Percentiles rank a stretch among this genome's conserved stretches.
Evolutionary conservation across 2,329 filamentous ascomycete genomes (phyloP).

Genomic region (Phaeosphaeria sp.): DNA sequence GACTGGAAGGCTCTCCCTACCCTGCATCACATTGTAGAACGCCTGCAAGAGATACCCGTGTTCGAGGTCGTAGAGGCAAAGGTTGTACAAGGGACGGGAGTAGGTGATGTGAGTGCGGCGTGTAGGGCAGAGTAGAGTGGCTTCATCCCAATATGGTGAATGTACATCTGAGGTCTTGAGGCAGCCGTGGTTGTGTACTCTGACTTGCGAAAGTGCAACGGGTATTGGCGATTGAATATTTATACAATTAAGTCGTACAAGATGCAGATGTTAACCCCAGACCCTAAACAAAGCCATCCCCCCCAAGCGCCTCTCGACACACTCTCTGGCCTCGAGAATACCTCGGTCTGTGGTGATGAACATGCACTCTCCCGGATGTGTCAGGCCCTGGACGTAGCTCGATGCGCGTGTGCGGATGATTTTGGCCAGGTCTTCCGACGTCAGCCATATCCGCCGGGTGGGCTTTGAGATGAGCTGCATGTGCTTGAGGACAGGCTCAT

Average conservation of each 20-base stretch:
- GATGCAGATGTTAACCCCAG: conserved; percentile 23
- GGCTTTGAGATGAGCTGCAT: conserved; percentile 75
- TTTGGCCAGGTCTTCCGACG: conserved; percentile 65
- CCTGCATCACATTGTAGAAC: conserved; percentile 63
- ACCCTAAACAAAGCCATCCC: conserved; percentile 79
- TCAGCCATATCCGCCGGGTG: conserved; percentile 72
- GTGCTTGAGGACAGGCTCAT: conserved; percentile 75
- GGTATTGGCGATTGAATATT: background rate
- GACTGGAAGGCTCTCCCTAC: conserved; percentile 65
- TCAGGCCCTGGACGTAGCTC: conserved; percentile 73
- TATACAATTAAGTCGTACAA: background rate
- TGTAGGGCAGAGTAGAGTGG: conserved; percentile 17
- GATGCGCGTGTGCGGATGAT: conserved; percentile 73
- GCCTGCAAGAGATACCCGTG: conserved; percentile 63
- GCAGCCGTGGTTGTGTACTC: too few relatives aligned
- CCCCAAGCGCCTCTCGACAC: conserved; percentile 79
- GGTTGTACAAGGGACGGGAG: conserved; percentile 62
- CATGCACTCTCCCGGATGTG: conserved; percentile 78
- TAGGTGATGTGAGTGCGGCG: conserved; percentile 54
- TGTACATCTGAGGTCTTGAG: too few relatives aligned
- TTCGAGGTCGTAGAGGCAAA: conserved; percentile 63
- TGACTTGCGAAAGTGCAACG: background rate
- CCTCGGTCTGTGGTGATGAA: conserved; percentile 80
- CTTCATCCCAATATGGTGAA: too few relatives aligned
- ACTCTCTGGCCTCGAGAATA: conserved; percentile 82